Evolutionary conservation across 768 basidiomycete species (phyloP).

Genomic region (Mrakia gelida): DNA sequence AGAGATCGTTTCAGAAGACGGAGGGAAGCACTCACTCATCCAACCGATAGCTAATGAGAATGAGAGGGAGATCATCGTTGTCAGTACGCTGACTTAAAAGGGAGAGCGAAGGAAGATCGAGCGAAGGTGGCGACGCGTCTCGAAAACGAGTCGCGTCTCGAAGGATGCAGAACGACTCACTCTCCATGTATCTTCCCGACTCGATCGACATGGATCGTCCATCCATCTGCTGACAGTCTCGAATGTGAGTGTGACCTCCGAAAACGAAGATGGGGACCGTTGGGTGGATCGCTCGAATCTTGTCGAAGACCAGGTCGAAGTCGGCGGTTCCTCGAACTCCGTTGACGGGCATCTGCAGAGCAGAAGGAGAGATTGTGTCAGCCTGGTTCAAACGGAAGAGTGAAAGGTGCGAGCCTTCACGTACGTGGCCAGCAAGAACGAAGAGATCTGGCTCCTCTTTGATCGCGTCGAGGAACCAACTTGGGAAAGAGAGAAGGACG

Average conservation of each 20-base stretch:
- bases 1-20: neutral
- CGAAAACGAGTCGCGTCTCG: too few species aligned
- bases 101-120: too few species aligned
- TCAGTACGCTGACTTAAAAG: too few species aligned
- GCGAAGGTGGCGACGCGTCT: too few species aligned
- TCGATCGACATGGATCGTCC: conserved; percentile 72
- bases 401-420: neutral
- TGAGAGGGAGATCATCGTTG: too few species aligned
- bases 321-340: neutral
- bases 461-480: conserved; percentile 76
- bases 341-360: conserved; percentile 23
- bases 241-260: conserved; percentile 66
- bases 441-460: conserved; percentile 77
- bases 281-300: conserved; percentile 67
- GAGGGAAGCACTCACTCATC: conserved; percentile 52
- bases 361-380: conserved; percentile 30
- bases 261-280: conserved; percentile 76
- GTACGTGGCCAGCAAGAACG: neutral
- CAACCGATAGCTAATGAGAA: conserved; percentile 57
- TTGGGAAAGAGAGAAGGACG: too few species aligned
- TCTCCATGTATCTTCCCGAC: conserved; percentile 89
- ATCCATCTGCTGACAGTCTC: conserved; percentile 72
- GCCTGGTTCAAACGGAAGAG: conserved; percentile 26
- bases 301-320: conserved; percentile 68
- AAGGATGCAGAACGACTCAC: too few species aligned